Conservation (phyloP, 208 protist genomes). For the Leishmania mexicana region DNA sequence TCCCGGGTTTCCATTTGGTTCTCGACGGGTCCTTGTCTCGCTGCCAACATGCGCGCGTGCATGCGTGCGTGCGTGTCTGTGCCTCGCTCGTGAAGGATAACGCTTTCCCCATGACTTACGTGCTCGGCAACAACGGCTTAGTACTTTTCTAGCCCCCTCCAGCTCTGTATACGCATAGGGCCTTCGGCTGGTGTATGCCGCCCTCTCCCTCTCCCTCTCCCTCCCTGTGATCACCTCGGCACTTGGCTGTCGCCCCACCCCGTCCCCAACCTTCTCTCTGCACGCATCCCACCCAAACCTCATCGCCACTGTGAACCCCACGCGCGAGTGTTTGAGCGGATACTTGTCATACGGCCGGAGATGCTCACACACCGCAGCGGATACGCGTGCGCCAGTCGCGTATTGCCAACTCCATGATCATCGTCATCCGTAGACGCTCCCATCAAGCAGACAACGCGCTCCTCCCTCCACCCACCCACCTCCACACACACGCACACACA, state of each 20-base stretch:
- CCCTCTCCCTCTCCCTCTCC: conserved; percentile 1
- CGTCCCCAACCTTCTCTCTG: too few species aligned
- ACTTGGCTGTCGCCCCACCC: neutral
- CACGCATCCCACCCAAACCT: neutral
- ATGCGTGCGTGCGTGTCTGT: too few species aligned
- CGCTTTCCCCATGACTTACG: neutral
- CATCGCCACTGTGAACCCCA: neutral
- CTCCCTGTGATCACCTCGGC: neutral
- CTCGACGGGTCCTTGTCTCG: too few species aligned
- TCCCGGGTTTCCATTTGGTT: too few species aligned
- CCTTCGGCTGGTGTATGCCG: neutral
- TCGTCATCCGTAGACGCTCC: neutral
- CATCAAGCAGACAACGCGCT: neutral
- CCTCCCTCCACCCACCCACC: too few species aligned
- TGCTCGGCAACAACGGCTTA: neutral
- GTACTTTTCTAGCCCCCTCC: neutral
- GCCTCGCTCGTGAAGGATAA: too few species aligned
- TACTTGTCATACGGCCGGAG: neutral
- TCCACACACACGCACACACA: neutral
- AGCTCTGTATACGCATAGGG: neutral
- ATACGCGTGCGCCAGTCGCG: neutral
- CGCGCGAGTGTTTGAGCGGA: neutral
- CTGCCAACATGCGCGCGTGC: too few species aligned
- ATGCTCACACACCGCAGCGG: neutral
- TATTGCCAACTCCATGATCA: neutral